Conservation (phyloP, 139 green algal species). For the Asterochloris sp. region DNA sequence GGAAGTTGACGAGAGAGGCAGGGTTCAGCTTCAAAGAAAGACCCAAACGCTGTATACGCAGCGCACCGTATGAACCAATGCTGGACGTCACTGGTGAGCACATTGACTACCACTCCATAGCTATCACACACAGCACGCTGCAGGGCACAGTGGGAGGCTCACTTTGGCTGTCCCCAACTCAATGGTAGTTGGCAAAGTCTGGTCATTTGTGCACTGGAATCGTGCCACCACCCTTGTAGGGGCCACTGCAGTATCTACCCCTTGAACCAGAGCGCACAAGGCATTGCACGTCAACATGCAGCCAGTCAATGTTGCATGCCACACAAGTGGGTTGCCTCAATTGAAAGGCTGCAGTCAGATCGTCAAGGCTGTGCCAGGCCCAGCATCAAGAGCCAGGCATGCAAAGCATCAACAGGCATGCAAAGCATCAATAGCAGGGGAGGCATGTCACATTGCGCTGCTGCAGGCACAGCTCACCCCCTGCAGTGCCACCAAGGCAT, state of each 20-base stretch:
- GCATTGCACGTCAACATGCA: background rate
- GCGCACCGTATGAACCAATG: constrained; percentile 64
- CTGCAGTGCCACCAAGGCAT: background rate
- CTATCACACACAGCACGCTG: constrained; percentile 54
- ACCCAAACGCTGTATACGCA: too few relatives aligned
- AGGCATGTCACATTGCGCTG: background rate
- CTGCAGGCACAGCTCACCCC: background rate
- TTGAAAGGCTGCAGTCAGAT: too few relatives aligned
- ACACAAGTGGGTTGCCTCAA: too few relatives aligned
- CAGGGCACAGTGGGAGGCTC: background rate
- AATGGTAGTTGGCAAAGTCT: background rate
- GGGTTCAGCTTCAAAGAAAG: too few relatives aligned
- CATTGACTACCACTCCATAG: constrained; percentile 50
- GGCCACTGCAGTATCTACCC: background rate
- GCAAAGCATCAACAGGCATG: background rate
- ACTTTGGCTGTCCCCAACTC: background rate
- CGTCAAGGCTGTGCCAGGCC: too few relatives aligned
- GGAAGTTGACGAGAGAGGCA: too few relatives aligned
- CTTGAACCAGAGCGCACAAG: background rate
- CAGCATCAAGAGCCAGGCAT: background rate
- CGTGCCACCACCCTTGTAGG: background rate
- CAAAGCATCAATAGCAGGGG: background rate
- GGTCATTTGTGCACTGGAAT: background rate
- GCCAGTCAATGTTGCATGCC: background rate
- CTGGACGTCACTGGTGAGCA: constrained; percentile 51